Evolutionary conservation across 2,329 filamentous ascomycete genomes (phyloP).

Genomic region (Leptosphaerulina australis): DNA sequence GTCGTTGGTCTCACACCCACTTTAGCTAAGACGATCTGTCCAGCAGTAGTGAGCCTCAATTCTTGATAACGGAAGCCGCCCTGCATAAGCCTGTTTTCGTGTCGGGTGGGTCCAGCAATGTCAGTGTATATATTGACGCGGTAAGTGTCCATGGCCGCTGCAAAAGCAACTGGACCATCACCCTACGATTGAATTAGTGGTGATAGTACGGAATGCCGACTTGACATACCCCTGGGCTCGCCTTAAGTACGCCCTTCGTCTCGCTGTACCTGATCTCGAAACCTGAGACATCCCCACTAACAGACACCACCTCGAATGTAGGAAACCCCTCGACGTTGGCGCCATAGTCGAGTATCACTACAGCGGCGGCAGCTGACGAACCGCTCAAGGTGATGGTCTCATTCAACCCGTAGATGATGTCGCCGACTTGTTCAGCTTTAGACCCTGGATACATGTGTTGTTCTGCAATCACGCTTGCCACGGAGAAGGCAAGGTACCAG

Average conservation of each 20-base stretch:
- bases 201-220: no score
- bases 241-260: background rate
- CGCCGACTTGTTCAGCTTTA: no score
- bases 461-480: no score
- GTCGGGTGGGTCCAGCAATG: slow-evolving; percentile 28
- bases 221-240: background rate
- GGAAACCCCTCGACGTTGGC: slow-evolving; percentile 23
- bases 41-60: slow-evolving; percentile 43
- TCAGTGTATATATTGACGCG: slow-evolving; percentile 47
- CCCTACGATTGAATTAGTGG: no score
- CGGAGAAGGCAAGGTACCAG: no score
- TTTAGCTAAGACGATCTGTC: slow-evolving; percentile 31
- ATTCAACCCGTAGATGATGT: background rate
- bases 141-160: slow-evolving; percentile 50
- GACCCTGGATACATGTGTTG: no score
- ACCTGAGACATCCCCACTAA: slow-evolving; percentile 17
- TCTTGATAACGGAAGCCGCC: slow-evolving; percentile 49
- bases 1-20: slow-evolving; percentile 37
- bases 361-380: background rate
- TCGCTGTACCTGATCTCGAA: slow-evolving; percentile 10
- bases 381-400: background rate
- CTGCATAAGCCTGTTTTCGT: slow-evolving; percentile 46
- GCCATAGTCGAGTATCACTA: slow-evolving; percentile 22
- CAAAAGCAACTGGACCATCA: slow-evolving; percentile 44
- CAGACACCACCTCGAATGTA: slow-evolving; percentile 21